These are phyloP conservation scores for Solanum etuberosum DNA, from an alignment of 257 asterid species.

Conservation along the genomic window DNA sequence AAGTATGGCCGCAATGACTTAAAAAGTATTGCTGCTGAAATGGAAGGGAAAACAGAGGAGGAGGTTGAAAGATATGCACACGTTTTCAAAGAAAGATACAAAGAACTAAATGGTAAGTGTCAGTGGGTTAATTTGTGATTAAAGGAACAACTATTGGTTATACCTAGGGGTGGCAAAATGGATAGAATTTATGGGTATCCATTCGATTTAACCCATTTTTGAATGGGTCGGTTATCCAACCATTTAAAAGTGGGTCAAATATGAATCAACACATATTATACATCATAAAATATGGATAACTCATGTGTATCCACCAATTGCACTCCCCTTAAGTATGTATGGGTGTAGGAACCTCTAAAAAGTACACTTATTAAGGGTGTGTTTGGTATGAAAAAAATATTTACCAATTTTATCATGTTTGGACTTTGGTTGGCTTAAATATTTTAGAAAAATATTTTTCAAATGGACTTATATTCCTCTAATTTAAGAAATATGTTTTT, in stretches of 20 bases:
- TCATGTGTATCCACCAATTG: not conserved
- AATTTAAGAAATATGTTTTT: not conserved
- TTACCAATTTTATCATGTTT: not conserved
- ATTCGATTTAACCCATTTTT: not conserved
- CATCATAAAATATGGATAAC: not conserved
- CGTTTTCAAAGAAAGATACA: slow-evolving; percentile 86
- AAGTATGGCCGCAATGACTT: slow-evolving; percentile 90
- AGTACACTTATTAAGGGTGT: not conserved
- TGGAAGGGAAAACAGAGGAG: slow-evolving; percentile 93
- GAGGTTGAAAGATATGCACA: slow-evolving; percentile 92
- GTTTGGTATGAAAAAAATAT: not conserved
- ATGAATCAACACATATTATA: not conserved
- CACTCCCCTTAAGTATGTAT: not conserved
- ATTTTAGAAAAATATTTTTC: not conserved
- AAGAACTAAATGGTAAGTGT: slow-evolving; percentile 72
- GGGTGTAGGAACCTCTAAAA: not conserved
- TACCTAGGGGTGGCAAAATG: not conserved
- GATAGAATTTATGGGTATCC: not conserved
- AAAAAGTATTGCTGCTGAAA: slow-evolving; percentile 77
- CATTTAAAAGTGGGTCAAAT: not conserved
- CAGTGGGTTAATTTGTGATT: not conserved
- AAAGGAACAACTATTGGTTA: not conserved
- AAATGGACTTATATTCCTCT: not conserved
- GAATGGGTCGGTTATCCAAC: not conserved
- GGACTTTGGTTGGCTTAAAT: not conserved